Evolutionary conservation across 257 asterid genomes (phyloP), one percentile per base, ranked within the genome.

Genomic region (Primulina tabacum): DNA sequence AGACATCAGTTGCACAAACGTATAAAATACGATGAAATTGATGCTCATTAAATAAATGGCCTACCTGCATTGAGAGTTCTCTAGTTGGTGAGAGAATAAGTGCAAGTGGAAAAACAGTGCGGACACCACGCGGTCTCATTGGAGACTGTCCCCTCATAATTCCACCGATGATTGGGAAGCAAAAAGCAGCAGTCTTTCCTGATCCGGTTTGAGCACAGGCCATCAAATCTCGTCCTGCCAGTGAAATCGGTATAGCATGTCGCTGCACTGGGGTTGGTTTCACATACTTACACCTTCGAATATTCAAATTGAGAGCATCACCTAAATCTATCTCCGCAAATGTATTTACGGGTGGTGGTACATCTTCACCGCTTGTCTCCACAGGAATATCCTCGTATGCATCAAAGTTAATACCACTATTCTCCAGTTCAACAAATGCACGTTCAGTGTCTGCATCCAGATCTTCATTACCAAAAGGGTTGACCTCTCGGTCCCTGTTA

Each of bases 141-240:
- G 89, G 77, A 59, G 73, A 76, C 50, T 78, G 43, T 7, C 89
- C 92, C 69, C 59, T 83, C 83, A 88, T 82, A 71, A 90, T 88
- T 71, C 97, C 97, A 79, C 93, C 76, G 60, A 90, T 90, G 47
- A 90, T 86, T 16, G 97, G 97, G 85, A 90, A 90, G 84, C 97
- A 90, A 81, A 90, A 90, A 2, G 97, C 97, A 17, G 95, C 97
- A 1, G 97, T 90, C 87, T 90, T 90, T 20, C 97, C 97, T 6
- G 95, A 90, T 14, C 97, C 97, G 3, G 97, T 90, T 82, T 90
- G 97, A 66, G 97, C 97, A 77, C 97, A 90, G 55, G 97, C 97
- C 97, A 90, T 90, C 79, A 90, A 68, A 80, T 90, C 97, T 61
- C 97, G 76, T 60, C 95, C 93, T 7, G 87, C 95, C 38, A 88